Evolutionary conservation across 768 basidiomycete species (phyloP).

Genomic region (Amanita fuliginea): DNA sequence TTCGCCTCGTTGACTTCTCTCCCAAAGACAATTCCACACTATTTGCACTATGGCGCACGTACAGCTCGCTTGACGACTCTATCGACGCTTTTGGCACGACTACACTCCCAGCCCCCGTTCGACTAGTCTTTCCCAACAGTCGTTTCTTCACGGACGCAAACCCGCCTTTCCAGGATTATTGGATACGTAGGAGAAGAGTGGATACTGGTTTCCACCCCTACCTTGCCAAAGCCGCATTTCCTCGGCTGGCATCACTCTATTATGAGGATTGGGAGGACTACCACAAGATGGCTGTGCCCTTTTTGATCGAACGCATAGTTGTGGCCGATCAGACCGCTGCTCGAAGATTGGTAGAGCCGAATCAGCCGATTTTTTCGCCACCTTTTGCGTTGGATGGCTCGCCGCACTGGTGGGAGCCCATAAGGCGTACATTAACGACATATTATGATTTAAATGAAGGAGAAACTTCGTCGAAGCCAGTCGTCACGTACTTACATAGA

Average conservation of each 20-base stretch:
- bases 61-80: slow-evolving; percentile 47
- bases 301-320: slow-evolving; percentile 65
- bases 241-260: slow-evolving; percentile 56
- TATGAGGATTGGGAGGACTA: slow-evolving; percentile 72
- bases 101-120: slow-evolving; percentile 52
- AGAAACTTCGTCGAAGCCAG: slow-evolving; percentile 21
- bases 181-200: slow-evolving; percentile 31
- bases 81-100: slow-evolving; percentile 34
- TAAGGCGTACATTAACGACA: slow-evolving; percentile 29
- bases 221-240: slow-evolving; percentile 65
- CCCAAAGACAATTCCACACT: slow-evolving; percentile 55
- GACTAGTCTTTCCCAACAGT: slow-evolving; percentile 66
- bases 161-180: slow-evolving; percentile 22
- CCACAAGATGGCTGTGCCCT: slow-evolving; percentile 54
- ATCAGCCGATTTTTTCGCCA: slow-evolving; percentile 31
- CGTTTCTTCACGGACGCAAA: slow-evolving; percentile 44
- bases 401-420: slow-evolving; percentile 61
- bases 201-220: slow-evolving; percentile 64
- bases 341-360: slow-evolving; percentile 12
- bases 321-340: slow-evolving; percentile 71
- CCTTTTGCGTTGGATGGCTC: slow-evolving; percentile 34
- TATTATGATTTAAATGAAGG: slow-evolving; percentile 27
- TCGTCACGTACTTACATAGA: slow-evolving; percentile 58
- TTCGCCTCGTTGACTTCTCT: slow-evolving; percentile 7
- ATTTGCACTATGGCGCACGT: slow-evolving; percentile 68